phyloP scores from a whole-genome alignment of 768 basidiomycete genomes.

The Tulasnella sp. region DNA sequence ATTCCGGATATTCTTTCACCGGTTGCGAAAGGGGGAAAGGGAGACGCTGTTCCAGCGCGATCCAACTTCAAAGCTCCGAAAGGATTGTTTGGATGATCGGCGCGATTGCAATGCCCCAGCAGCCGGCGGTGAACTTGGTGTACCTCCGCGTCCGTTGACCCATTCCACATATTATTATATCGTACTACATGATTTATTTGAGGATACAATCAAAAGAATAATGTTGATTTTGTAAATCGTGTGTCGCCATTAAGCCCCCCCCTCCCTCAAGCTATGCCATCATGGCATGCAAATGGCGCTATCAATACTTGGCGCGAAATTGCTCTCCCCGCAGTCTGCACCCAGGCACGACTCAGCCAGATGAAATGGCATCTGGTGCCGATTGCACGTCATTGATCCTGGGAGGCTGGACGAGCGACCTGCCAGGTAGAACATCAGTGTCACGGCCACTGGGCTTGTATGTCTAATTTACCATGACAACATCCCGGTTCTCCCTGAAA shows the following conservation, averaged over 20 bases:
- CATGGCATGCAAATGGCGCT: no score
- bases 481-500: background rate
- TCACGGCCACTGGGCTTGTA: background rate
- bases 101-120: background rate
- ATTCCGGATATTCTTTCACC: background rate
- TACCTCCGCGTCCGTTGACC: background rate
- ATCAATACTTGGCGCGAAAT: no score
- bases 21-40: background rate
- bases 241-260: no score
- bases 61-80: background rate
- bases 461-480: background rate
- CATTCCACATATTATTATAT: background rate
- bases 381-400: background rate
- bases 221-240: background rate
- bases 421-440: background rate
- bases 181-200: background rate
- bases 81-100: background rate
- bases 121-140: background rate
- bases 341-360: no score
- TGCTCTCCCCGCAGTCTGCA: no score
- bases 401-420: background rate
- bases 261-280: no score
- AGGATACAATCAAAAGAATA: background rate
- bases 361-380: no score
- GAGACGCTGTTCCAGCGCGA: background rate